Evolutionary conservation across 192 early-diverging fungal genomes (phyloP).

Genomic region (Backusella sp.): DNA sequence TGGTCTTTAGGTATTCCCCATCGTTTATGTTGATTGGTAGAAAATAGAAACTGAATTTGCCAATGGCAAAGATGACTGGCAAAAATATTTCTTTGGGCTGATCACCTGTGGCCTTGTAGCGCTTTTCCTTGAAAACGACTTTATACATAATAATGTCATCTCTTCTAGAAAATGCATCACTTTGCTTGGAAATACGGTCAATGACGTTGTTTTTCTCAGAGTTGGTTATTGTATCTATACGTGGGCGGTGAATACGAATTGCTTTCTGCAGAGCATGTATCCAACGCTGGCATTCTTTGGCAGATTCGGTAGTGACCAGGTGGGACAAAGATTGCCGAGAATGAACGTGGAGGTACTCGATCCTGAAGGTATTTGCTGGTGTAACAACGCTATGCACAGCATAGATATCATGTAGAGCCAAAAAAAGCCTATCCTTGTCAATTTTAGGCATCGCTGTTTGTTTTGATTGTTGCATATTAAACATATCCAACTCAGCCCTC

Average conservation of each 20-base stretch:
- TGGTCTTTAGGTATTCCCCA: conserved; percentile 17
- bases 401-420: conserved; percentile 7
- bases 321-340: conserved; percentile 1
- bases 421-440: not conserved
- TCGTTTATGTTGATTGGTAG: conserved; percentile 11
- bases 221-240: conserved; percentile 6
- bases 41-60: conserved; percentile 32
- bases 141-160: conserved; percentile 30
- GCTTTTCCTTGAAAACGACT: conserved; percentile 22
- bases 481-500: conserved; percentile 23
- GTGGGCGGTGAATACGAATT: not conserved
- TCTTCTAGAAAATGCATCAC: conserved; percentile 9
- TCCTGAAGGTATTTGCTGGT: conserved; percentile 18
- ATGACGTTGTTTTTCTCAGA: conserved; percentile 11
- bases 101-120: not conserved
- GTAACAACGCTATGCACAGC: conserved; percentile 20
- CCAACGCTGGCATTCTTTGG: conserved; percentile 24
- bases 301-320: conserved; percentile 8
- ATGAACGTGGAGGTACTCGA: conserved; percentile 26
- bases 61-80: conserved; percentile 25
- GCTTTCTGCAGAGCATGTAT: conserved; percentile 21
- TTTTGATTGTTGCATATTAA: conserved; percentile 5
- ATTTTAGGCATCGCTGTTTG: not conserved
- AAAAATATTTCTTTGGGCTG: conserved; percentile 21
- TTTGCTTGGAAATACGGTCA: conserved; percentile 26